Conservation (phyloP, 2,329 filamentous ascomycete species). For the Kalmusia sp. region DNA sequence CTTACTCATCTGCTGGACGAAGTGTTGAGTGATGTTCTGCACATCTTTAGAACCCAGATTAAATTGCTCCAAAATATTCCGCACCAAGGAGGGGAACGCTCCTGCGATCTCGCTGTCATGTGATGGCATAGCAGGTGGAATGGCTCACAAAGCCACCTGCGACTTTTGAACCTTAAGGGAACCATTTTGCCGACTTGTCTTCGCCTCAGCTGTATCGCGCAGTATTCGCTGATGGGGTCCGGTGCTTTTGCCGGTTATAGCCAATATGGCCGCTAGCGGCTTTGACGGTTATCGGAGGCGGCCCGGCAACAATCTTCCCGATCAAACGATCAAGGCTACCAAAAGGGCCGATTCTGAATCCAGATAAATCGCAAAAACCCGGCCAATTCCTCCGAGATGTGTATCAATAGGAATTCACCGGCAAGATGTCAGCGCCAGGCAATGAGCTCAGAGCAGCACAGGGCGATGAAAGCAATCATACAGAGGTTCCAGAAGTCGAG, state of each 20-base stretch:
- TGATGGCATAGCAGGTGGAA: neutral
- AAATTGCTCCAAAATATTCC: neutral
- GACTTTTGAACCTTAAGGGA: constrained; percentile 1
- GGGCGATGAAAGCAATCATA: neutral
- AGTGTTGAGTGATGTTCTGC: neutral
- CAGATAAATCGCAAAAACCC: constrained; percentile 6
- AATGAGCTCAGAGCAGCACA: neutral
- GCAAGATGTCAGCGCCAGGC: neutral
- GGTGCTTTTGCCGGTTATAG: neutral
- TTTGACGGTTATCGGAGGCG: neutral
- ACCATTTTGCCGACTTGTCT: neutral
- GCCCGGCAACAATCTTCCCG: neutral
- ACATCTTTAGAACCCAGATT: neutral
- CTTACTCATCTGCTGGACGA: constrained; percentile 7
- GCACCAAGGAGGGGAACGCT: neutral
- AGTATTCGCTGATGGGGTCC: neutral
- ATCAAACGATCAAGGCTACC: neutral
- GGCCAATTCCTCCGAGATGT: neutral
- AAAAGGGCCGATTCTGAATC: constrained; percentile 1
- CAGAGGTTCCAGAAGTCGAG: neutral
- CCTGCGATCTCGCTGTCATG: neutral
- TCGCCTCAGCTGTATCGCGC: neutral
- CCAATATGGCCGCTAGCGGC: neutral
- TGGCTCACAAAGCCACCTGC: neutral
- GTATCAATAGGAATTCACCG: constrained; percentile 1